phyloP scores from a whole-genome alignment of 192 early-diverging fungal species.

The Phlyctochytrium bullatum region DNA sequence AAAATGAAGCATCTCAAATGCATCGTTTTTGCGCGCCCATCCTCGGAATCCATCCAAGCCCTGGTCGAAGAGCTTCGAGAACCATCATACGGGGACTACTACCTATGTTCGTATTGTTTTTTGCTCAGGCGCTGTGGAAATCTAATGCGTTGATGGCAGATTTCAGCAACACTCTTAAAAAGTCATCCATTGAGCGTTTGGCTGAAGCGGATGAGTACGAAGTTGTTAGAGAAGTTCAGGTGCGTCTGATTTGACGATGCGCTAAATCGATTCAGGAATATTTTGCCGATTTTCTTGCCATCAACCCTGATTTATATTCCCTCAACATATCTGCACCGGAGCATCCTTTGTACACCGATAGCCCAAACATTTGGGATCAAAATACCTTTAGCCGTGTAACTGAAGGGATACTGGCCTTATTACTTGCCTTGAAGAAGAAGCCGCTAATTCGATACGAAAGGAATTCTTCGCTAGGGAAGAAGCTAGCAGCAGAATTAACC shows the following conservation, averaged over 20 bases:
- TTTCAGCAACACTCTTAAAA: slow-evolving; percentile 92
- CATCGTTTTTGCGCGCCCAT: slow-evolving; percentile 87
- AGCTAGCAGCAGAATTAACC: slow-evolving; percentile 76
- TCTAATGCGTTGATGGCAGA: slow-evolving; percentile 44
- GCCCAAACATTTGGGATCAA: slow-evolving; percentile 72
- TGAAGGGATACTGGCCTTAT: slow-evolving; percentile 72
- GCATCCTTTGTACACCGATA: slow-evolving; percentile 71
- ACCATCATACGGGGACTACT: slow-evolving; percentile 95
- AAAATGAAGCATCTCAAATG: slow-evolving; percentile 96
- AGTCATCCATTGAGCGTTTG: slow-evolving; percentile 84
- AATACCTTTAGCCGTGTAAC: slow-evolving; percentile 71
- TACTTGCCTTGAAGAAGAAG: slow-evolving; percentile 87
- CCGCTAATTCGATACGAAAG: slow-evolving; percentile 88
- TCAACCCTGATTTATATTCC: slow-evolving; percentile 80
- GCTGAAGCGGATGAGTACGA: slow-evolving; percentile 96
- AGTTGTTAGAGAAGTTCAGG: slow-evolving; percentile 90
- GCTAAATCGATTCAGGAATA: slow-evolving; percentile 63
- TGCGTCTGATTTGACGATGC: slow-evolving; percentile 22
- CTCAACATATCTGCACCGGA: slow-evolving; percentile 63
- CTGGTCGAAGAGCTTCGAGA: slow-evolving; percentile 87
- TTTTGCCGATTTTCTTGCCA: slow-evolving; percentile 87
- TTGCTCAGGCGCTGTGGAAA: not conserved
- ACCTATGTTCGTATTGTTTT: slow-evolving; percentile 70
- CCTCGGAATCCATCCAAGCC: slow-evolving; percentile 77
- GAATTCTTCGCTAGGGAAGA: slow-evolving; percentile 76